A percentile compares a stretch with the other conserved stretches of the same genome.
Conservation (phyloP, 2,329 filamentous ascomycete species). For the Tolypocladium cylindrosporum region DNA sequence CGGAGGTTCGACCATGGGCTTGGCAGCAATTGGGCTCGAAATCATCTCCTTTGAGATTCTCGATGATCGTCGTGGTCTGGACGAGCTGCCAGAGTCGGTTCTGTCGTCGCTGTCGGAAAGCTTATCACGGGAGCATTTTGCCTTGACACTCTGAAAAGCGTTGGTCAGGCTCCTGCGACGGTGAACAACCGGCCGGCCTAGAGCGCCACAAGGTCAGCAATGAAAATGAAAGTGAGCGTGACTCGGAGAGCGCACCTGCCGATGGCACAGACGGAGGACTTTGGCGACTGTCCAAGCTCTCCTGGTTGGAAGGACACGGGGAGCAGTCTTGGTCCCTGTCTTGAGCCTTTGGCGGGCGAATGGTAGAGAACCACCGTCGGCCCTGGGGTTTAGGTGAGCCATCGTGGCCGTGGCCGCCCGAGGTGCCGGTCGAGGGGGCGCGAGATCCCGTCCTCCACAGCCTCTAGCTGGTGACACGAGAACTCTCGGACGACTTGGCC, state of each 20-base stretch:
- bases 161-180: slow-evolving; percentile 18
- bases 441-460: slow-evolving; percentile 15
- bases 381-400: neutral
- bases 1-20: slow-evolving; percentile 4
- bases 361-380: slow-evolving; percentile 11
- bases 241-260: neutral
- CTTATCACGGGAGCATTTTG: slow-evolving; percentile 15
- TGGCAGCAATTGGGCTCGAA: neutral
- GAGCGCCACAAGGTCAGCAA: neutral
- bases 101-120: slow-evolving; percentile 5
- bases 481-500: slow-evolving; percentile 1
- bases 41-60: slow-evolving; percentile 1
- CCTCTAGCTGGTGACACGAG: slow-evolving; percentile 14
- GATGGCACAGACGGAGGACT: neutral
- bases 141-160: slow-evolving; percentile 17
- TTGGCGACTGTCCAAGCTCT: neutral
- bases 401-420: neutral
- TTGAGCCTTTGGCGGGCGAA: slow-evolving; percentile 4
- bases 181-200: slow-evolving; percentile 2
- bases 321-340: neutral
- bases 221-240: neutral
- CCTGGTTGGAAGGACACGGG: neutral
- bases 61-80: neutral
- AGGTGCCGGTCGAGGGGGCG: slow-evolving; percentile 1
- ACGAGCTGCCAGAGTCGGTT: neutral